These are phyloP conservation scores for Cudoniella acicularis DNA, from an alignment of 495 filamentous ascomycete species.

Conservation along the genomic window DNA sequence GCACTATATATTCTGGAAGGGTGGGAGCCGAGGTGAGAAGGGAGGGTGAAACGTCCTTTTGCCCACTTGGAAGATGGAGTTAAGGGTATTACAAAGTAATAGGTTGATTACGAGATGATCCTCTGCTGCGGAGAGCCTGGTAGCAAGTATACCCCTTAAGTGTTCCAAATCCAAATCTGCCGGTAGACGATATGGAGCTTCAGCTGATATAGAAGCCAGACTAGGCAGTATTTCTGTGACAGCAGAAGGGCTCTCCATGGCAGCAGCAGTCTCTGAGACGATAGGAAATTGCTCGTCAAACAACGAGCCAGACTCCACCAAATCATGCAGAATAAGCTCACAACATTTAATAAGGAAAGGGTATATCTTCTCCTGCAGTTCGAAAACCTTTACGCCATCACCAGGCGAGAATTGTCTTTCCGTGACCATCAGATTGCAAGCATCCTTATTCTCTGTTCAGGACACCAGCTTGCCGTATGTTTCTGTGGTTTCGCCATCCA, in stretches of 20 bases:
- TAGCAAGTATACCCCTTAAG: conserved; percentile 36
- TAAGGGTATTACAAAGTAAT: no score
- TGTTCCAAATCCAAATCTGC: conserved; percentile 35
- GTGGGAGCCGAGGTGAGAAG: no score
- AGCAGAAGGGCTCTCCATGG: conserved; percentile 14
- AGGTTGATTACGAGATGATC: no score
- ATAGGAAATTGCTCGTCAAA: neutral
- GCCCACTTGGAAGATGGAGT: no score
- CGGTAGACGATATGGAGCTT: conserved; percentile 45
- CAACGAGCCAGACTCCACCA: conserved; percentile 15
- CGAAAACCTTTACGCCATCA: conserved; percentile 41
- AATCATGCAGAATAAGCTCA: conserved; percentile 40
- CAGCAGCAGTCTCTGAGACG: neutral
- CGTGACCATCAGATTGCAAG: neutral
- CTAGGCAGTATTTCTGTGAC: conserved; percentile 31
- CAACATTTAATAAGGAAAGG: conserved; percentile 41
- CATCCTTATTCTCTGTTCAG: neutral
- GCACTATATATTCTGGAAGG: no score
- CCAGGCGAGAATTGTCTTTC: conserved; percentile 26
- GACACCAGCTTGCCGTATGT: neutral
- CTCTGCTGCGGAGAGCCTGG: conserved; percentile 35
- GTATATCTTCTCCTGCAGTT: conserved; percentile 41
- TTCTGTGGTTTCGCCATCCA: neutral
- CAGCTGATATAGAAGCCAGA: conserved; percentile 32
- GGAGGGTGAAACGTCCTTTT: no score